Conservation (phyloP, 305 asterid genomes). For the Solanum hybrid region DNA sequence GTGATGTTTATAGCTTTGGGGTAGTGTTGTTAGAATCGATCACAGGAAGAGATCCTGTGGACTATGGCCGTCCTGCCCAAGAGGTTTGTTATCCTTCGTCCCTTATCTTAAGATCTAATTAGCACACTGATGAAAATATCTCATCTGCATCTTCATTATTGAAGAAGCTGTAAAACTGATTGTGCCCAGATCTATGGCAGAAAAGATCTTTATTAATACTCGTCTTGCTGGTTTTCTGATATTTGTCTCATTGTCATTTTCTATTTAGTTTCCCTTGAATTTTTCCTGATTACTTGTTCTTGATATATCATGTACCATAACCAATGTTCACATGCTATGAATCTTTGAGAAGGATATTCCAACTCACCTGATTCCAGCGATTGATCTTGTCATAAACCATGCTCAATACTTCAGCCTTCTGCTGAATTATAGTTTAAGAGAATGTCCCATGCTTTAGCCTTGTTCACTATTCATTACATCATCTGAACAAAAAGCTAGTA, state of each 20-base stretch:
- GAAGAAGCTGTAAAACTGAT: not conserved
- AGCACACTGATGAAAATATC: not conserved
- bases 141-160: not conserved
- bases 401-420: not conserved
- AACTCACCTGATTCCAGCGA: not conserved
- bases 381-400: not conserved
- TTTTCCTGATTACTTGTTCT: not conserved
- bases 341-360: not conserved
- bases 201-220: not conserved
- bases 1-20: slow-evolving; percentile 91
- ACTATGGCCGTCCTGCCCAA: slow-evolving; percentile 79
- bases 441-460: not conserved
- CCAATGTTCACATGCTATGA: not conserved
- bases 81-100: slow-evolving; percentile 39
- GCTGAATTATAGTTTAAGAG: not conserved
- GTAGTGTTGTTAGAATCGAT: slow-evolving; percentile 79
- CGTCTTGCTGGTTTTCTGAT: not conserved
- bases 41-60: slow-evolving; percentile 94
- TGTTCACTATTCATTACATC: not conserved
- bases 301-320: not conserved
- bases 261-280: not conserved
- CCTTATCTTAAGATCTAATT: not conserved
- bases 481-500: not conserved
- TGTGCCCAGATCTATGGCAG: not conserved
- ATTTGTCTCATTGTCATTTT: not conserved